Evolutionary conservation across 331 rosid species (phyloP).

Genomic region (Quercus lobata): DNA sequence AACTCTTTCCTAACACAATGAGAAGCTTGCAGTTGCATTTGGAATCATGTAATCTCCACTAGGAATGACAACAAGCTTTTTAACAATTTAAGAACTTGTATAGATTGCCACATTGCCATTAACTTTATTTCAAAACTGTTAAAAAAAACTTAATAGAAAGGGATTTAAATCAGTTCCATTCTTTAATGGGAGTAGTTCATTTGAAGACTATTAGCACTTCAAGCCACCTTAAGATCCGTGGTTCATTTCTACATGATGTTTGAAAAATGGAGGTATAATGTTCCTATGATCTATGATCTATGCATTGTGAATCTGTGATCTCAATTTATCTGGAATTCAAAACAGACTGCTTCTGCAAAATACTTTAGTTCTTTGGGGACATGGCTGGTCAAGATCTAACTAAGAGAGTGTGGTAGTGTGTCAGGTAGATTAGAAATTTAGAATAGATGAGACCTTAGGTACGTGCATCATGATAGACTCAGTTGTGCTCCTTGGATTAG

Average conservation of each 20-base stretch:
- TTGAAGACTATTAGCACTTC: constrained; percentile 52
- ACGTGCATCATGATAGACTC: constrained; percentile 1
- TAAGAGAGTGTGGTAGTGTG: constrained; percentile 14
- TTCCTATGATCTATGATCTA: background rate
- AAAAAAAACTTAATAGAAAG: constrained; percentile 13
- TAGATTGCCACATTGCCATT: constrained; percentile 16
- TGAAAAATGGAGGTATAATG: background rate
- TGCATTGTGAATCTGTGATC: constrained; percentile 31
- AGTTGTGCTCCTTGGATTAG: constrained; percentile 9
- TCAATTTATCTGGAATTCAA: constrained; percentile 5
- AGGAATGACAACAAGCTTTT: too few species aligned
- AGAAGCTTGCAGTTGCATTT: too few species aligned
- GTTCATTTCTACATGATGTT: background rate
- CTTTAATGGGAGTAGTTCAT: constrained; percentile 59
- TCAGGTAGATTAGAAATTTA: constrained; percentile 20
- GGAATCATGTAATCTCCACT: too few species aligned
- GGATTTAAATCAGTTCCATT: constrained; percentile 70
- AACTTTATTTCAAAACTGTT: constrained; percentile 48
- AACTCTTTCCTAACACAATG: too few species aligned
- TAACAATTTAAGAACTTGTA: too few species aligned
- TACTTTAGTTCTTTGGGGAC: constrained; percentile 6
- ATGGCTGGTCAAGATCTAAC: constrained; percentile 18
- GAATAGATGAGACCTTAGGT: constrained; percentile 10
- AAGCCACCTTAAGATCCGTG: background rate
- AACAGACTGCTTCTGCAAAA: background rate